Evolutionary conservation across 1,284 basidiomycete species (phyloP), one percentile per base, ranked within the genome.

Genomic region (Heterobasidion irregulare): DNA sequence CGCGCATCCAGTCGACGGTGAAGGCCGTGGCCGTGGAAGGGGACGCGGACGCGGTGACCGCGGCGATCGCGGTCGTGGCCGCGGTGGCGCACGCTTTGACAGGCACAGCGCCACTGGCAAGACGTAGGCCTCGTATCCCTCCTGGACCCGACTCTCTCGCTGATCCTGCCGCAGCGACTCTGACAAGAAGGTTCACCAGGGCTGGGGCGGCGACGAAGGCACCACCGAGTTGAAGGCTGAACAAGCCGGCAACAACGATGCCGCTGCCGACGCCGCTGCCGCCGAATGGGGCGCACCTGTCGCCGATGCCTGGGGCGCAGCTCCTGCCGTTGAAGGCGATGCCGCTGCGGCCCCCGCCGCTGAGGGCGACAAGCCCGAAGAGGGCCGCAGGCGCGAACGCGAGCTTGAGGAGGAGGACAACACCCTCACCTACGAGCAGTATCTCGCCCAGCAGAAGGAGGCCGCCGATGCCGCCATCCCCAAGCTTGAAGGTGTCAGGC

Each of bases 161-260:
- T 18, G 38, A 41, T 2, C 38, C 7, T 54, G 35, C 52, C 58
- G 56, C 63, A 92, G 87, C 69, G 94, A 97, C 73, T 86, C 89
- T 47, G 88, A 93, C 64, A 97, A 97, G 82, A 91, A 91, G 76
- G 73, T 94, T 63, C 86, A 90, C 70, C 89, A 93, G 69, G 88
- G 86, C 61, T 97, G 93, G 93, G 93, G 93, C 61, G 90, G 88
- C 57, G 89, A 92, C 64, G 91, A 94, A 65, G 90, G 86, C 65
- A 77, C 76, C 62, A 70, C 84, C 44, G 92, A 93, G 70, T 76
- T 87, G 65, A 86, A 87, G 71, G 78, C 76, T 48, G 94, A 96
- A 72, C 74, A 86, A 52, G 71, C 64, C 7, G 75, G 70, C 47
- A 73, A 69, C 56, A 72, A 69, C 57, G 72, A 75, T 59, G 75